Evolutionary conservation across 75 land plant genomes (phyloP).

Genomic region (Pinus albicaulis): DNA sequence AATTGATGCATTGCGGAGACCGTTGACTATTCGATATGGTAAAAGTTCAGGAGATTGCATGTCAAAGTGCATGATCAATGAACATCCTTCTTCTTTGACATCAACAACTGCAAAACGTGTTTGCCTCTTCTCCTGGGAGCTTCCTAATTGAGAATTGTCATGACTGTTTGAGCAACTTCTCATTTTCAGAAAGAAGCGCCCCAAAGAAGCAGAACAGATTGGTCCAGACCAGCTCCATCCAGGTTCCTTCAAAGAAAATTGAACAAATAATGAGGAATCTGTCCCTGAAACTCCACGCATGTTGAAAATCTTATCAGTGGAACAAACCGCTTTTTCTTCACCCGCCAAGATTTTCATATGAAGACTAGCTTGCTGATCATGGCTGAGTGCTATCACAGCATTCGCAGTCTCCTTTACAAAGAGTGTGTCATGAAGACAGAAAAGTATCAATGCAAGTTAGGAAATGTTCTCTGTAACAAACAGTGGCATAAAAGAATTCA

Average conservation of each 20-base stretch:
- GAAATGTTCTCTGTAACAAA: not conserved
- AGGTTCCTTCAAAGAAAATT: constrained; percentile 47
- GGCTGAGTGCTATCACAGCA: constrained; percentile 26
- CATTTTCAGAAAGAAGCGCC: constrained; percentile 79
- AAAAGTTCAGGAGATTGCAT: constrained; percentile 41
- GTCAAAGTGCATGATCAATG: constrained; percentile 60
- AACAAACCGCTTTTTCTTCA: constrained; percentile 23
- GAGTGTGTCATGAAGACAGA: not conserved
- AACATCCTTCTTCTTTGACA: constrained; percentile 66
- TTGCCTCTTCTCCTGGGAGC: not conserved
- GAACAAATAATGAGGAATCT: constrained; percentile 39
- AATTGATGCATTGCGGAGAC: constrained; percentile 42
- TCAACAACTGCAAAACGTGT: constrained; percentile 53
- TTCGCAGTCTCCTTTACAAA: constrained; percentile 53
- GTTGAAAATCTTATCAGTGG: constrained; percentile 29
- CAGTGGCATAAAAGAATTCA: not conserved
- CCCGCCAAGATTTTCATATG: constrained; percentile 19
- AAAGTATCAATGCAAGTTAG: constrained; percentile 2
- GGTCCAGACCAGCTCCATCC: constrained; percentile 90
- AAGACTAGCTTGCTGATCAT: constrained; percentile 43
- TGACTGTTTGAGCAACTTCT: constrained; percentile 13
- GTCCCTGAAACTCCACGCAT: constrained; percentile 27
- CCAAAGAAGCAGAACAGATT: constrained; percentile 80
- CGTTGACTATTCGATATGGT: constrained; percentile 86
- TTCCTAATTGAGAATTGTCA: constrained; percentile 8